Evolutionary conservation across 2,329 filamentous ascomycete genomes (phyloP), one percentile per base, ranked within the genome.

Genomic region (Venturia oleaginea): DNA sequence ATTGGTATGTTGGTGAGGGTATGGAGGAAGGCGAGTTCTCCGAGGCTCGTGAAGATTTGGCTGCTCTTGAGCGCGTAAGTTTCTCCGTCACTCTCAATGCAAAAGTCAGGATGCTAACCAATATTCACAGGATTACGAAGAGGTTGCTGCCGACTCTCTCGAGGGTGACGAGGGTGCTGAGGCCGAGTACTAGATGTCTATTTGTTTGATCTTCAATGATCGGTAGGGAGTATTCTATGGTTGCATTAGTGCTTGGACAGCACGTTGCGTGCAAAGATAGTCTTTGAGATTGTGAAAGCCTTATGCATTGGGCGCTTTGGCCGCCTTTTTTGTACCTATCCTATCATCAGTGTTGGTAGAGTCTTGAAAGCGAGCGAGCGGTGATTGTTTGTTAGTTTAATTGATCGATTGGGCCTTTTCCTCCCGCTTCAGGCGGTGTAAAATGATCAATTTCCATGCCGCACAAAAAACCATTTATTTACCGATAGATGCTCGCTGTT

Each of bases 1-100:
- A 99, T 83, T 99, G 94, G 94, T 99, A 97, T 75, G 94, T 99
- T 76, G 94, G 94, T 83, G 94, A 97, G 85, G 94, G 94, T 87
- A 99, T 99, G 94, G 94, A 99, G 85, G 94, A 99, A 80, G 94
- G 94, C 80, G 94, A 99, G 81, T 99, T 99, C 86, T 96, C 91
- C 65, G 94, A 99, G 84, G 94, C 94, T 69, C 92, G 94, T 78
- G 94, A 99, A 83, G 94, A 99, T 82, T 83, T 99, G 78, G 94
- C 94, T 77, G 94, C 94, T 72, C 86, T 99, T 68, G 94, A 99
- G 86, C 89, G 92, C 34, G 51, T 57, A 57, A 34, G 51, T 42
- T 27, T 72, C 8, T 40, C 38, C 38, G 13, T 40, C 38, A 15
- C 3, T 15, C 13, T 40, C 3, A 40, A 40, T 4, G 17, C 8